phyloP scores from a whole-genome alignment of 768 basidiomycete species.

The Hypholoma fasciculare region DNA sequence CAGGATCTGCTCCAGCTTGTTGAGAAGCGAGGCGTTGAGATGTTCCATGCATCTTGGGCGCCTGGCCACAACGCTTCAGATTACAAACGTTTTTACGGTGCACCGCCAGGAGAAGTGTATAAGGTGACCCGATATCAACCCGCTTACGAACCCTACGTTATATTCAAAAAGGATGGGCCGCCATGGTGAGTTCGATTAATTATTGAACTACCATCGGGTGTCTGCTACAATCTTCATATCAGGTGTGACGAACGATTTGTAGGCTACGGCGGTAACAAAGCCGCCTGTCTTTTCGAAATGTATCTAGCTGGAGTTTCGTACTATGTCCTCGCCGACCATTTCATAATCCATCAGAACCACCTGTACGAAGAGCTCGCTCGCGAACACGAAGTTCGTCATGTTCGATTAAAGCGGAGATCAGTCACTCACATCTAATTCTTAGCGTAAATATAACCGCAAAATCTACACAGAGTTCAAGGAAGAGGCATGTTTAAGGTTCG shows the following conservation, averaged over 20 bases:
- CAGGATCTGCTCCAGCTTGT: conserved; percentile 64
- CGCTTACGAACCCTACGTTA: conserved; percentile 87
- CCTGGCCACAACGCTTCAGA: conserved; percentile 83
- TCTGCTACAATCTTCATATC: neutral
- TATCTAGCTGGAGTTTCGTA: conserved; percentile 84
- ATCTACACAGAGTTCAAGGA: conserved; percentile 79
- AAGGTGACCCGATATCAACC: conserved; percentile 76
- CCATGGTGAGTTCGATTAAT: conserved; percentile 56
- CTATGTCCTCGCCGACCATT: conserved; percentile 85
- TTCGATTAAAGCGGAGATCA: neutral
- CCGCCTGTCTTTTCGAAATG: conserved; percentile 90
- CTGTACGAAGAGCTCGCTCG: conserved; percentile 75
- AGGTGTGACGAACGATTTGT: conserved; percentile 93
- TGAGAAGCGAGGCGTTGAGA: conserved; percentile 52
- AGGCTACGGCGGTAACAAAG: conserved; percentile 92
- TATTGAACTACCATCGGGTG: neutral
- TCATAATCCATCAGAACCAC: conserved; percentile 87
- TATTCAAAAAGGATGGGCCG: conserved; percentile 74
- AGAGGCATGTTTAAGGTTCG: conserved; percentile 56
- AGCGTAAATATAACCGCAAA: conserved; percentile 78
- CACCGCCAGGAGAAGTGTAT: conserved; percentile 69
- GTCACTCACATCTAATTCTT: neutral
- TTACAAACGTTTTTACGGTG: conserved; percentile 64
- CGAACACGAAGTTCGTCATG: conserved; percentile 57
- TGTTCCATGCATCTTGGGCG: conserved; percentile 80